Conservation (phyloP, 495 filamentous ascomycete species). For the Neurospora sp. region DNA sequence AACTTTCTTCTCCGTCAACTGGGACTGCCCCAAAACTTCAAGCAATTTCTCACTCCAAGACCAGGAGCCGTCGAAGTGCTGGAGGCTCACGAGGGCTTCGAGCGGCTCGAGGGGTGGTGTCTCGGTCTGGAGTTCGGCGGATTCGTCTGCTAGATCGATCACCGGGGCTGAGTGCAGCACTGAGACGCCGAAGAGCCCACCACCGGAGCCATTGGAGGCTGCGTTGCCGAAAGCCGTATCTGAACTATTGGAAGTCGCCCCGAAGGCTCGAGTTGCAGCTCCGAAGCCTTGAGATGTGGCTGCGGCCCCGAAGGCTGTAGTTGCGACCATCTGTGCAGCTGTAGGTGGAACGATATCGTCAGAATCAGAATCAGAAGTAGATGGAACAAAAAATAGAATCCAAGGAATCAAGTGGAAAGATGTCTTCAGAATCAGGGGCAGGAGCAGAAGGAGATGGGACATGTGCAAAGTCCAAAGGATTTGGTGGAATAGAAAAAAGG, state of each 20-base stretch:
- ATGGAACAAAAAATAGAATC: neutral
- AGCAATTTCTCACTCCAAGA: slow-evolving; percentile 8
- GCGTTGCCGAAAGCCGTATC: neutral
- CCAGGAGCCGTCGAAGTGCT: slow-evolving; percentile 45
- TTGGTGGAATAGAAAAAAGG: neutral
- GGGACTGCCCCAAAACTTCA: slow-evolving; percentile 16
- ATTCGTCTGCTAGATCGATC: no score
- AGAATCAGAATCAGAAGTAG: neutral
- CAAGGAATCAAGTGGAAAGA: no score
- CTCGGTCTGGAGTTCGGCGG: neutral
- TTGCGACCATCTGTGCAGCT: neutral
- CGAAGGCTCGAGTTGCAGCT: neutral
- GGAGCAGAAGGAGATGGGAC: neutral
- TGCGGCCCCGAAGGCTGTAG: neutral
- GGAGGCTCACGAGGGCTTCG: slow-evolving; percentile 30
- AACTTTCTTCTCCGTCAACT: slow-evolving; percentile 2
- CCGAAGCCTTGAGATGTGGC: neutral
- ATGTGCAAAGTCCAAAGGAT: neutral
- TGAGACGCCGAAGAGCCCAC: no score
- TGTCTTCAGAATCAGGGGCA: neutral
- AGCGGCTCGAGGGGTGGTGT: slow-evolving; percentile 8
- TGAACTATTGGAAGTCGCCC: neutral
- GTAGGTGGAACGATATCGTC: neutral
- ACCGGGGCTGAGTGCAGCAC: no score
- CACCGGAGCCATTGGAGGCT: no score